Base-by-base conservation (phyloP, 2,329 filamentous ascomycete species). In the Aspergillus pseudonomiae region DNA sequence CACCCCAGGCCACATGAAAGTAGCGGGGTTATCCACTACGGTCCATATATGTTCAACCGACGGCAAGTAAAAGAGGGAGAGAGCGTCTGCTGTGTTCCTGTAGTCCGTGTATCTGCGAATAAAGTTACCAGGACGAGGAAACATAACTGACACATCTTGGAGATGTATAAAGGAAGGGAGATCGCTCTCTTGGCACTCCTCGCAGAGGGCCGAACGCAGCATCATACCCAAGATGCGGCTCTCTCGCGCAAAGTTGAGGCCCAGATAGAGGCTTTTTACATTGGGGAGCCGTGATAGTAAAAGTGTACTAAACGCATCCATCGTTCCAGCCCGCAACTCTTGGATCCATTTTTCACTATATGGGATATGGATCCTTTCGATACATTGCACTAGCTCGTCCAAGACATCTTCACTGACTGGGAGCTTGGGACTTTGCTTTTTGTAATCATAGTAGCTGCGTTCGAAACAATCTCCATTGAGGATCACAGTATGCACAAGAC, bases 51-150 rank as follows among this genome's bases (percentile, higher is more conserved):
- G 63, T 63, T 65, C 12, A 24, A 70, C 21, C 12, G 45, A 62
- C 14, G 65, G 68, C 21, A 72, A 36, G 56, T 71, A 71, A 28
- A 71, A 68, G 10, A 70, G 53, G 32, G 68, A 54, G n/a, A 72
- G 32, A 48, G 66, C 24, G 55, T 67, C 66, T 43, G 54, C 34
- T 3, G 65, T 68, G 36, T 67, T 68, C 19, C 58, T 65, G 53
- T 54, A 9, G 3, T 39, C 57, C 53, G 43, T 58, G 48, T 61
- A 12, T 45, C 2, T 46, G 30, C 45, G 45, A 1, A 30, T 57
- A n/a, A 45, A 0, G 48, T 63, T 21, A 7, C 39, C 41, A 36
- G 9, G 11, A 14, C 9, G 0, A 26, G 45, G 34, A 54, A 36
- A 45, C 19, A 63, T 46, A 28, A 57, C 52, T 41, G 61, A 59